Evolutionary conservation across 2,329 filamentous ascomycete genomes (phyloP).

Genomic region (Aspergillus brasiliensis): DNA sequence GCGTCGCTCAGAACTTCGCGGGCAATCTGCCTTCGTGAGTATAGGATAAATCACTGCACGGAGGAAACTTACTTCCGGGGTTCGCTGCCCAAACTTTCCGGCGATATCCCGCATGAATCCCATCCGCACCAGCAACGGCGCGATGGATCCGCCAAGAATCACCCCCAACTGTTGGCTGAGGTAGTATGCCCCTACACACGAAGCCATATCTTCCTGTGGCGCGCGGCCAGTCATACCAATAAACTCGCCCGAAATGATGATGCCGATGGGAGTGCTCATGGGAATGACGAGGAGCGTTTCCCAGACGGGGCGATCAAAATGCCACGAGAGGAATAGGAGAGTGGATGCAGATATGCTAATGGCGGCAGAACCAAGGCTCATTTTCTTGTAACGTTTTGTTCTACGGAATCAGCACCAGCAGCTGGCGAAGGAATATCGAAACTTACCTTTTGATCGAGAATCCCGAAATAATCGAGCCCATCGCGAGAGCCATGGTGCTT

Average conservation of each 20-base stretch:
- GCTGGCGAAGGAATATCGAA: no score
- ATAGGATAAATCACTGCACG: not conserved
- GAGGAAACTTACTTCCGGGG: not conserved
- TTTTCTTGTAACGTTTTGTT: conserved; percentile 5
- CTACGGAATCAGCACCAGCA: not conserved
- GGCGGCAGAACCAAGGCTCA: not conserved
- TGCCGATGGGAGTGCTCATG: not conserved
- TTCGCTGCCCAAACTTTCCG: not conserved
- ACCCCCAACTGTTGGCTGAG: conserved; percentile 6
- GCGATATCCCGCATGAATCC: conserved; percentile 6
- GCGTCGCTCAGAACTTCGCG: conserved; percentile 2
- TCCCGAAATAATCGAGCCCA: not conserved
- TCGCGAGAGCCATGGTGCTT: not conserved
- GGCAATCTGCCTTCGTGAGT: not conserved
- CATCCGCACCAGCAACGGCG: not conserved
- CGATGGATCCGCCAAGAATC: conserved; percentile 2
- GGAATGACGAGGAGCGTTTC: conserved; percentile 8
- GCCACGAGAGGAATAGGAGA: conserved; percentile 1
- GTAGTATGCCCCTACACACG: conserved; percentile 8
- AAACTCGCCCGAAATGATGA: conserved; percentile 3
- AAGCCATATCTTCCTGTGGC: not conserved
- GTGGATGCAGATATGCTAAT: not conserved
- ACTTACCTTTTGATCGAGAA: not conserved
- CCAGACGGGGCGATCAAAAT: not conserved
- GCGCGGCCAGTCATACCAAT: conserved; percentile 4